Percentiles rank a stretch among this genome's conserved stretches.
These are phyloP conservation scores for Kwoniella shandongensis DNA, from an alignment of 768 basidiomycete genomes.

Conservation along the genomic window DNA sequence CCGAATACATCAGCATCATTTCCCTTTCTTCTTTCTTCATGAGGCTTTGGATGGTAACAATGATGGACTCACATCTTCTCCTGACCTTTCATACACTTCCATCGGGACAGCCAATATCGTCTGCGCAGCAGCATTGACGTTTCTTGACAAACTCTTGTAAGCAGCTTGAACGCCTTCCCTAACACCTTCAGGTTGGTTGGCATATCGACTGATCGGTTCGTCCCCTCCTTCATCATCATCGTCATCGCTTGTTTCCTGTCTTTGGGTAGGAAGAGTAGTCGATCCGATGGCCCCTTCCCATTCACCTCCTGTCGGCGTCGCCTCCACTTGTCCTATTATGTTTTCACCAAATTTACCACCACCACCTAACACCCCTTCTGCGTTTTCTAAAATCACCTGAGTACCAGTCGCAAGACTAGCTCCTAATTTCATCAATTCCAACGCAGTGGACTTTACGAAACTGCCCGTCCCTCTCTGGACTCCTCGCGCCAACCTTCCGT, in stretches of 20 bases:
- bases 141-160: conserved; percentile 81
- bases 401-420: conserved; percentile 94
- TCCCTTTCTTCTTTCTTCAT: too few relatives aligned
- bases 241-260: background rate
- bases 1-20: background rate
- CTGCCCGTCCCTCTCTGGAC: conserved; percentile 90
- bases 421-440: conserved; percentile 92
- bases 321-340: conserved; percentile 66
- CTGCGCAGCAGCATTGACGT: conserved; percentile 91
- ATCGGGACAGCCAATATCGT: conserved; percentile 98
- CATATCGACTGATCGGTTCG: conserved; percentile 69
- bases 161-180: conserved; percentile 85
- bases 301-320: too few relatives aligned
- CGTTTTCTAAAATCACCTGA: conserved; percentile 93
- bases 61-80: conserved; percentile 69
- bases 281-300: conserved; percentile 25
- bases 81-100: conserved; percentile 95
- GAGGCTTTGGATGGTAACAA: background rate
- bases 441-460: conserved; percentile 90
- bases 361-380: conserved; percentile 81
- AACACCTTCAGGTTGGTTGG: conserved; percentile 80
- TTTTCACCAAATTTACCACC: conserved; percentile 70
- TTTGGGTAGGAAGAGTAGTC: too few relatives aligned
- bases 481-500: conserved; percentile 86
- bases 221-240: conserved; percentile 12